phyloP scores from a whole-genome alignment of 768 basidiomycete species.

The Calocybe gangraenosa region DNA sequence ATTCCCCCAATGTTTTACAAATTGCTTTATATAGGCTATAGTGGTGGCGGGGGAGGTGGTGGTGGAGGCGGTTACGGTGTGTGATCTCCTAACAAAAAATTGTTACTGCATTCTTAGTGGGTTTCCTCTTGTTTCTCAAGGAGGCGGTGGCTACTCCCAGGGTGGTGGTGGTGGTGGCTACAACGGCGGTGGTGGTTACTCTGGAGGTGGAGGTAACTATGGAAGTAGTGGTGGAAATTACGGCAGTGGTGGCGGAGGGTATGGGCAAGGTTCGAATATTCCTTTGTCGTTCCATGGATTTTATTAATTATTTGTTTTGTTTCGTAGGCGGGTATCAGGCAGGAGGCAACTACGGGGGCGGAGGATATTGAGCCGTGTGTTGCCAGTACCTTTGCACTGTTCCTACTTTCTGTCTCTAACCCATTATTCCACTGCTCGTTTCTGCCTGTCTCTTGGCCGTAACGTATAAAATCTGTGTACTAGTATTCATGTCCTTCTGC shows the following conservation, averaged over 20 bases:
- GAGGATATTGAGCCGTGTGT: slow-evolving; percentile 25
- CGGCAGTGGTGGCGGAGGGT: slow-evolving; percentile 27
- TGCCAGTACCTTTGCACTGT: not conserved
- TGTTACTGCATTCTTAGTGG: not conserved
- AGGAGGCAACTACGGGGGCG: slow-evolving; percentile 22
- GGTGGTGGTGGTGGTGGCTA: slow-evolving; percentile 20
- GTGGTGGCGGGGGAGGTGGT: slow-evolving; percentile 15
- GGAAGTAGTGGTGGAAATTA: slow-evolving; percentile 10
- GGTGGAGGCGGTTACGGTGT: slow-evolving; percentile 17
- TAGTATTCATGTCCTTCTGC: too few species aligned
- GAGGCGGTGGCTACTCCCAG: slow-evolving; percentile 3
- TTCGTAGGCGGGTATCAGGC: slow-evolving; percentile 23
- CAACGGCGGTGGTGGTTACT: slow-evolving; percentile 1
- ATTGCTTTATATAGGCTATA: slow-evolving; percentile 13
- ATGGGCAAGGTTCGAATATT: slow-evolving; percentile 19
- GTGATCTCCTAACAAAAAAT: slow-evolving; percentile 1
- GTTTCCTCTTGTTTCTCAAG: not conserved
- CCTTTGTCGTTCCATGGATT: slow-evolving; percentile 12
- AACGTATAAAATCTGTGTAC: too few species aligned
- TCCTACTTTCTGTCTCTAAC: slow-evolving; percentile 30
- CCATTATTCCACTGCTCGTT: too few species aligned
- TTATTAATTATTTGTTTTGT: slow-evolving; percentile 16
- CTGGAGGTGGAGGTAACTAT: slow-evolving; percentile 6
- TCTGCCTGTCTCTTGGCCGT: too few species aligned
- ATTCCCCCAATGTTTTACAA: not conserved